These are phyloP conservation scores for Cutaneotrichosporon mucoides DNA, from an alignment of 1,284 basidiomycete species.

Conservation along the genomic window DNA sequence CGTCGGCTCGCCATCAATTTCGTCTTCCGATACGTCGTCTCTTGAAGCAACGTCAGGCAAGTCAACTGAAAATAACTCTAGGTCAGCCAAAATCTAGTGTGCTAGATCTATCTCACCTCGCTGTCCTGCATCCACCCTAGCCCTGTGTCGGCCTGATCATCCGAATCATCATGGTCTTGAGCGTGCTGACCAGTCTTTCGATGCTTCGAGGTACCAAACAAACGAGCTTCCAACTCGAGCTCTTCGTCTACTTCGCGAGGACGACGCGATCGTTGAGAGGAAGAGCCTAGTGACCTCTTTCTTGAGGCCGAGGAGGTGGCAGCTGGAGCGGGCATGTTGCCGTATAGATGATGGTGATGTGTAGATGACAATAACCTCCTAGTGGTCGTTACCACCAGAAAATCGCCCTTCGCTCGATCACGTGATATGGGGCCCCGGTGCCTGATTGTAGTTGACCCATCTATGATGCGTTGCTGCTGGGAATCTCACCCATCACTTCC, in stretches of 20 bases:
- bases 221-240: slow-evolving; percentile 65
- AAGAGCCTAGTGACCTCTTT: neutral
- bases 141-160: slow-evolving; percentile 12
- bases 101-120: slow-evolving; percentile 25
- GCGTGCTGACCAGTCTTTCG: slow-evolving; percentile 17
- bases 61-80: slow-evolving; percentile 44
- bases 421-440: neutral
- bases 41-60: slow-evolving; percentile 19
- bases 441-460: too few relatives aligned
- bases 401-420: neutral
- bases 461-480: too few relatives aligned
- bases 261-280: neutral
- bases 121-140: slow-evolving; percentile 40
- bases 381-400: too few relatives aligned
- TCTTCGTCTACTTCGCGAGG: slow-evolving; percentile 59
- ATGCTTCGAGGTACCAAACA: slow-evolving; percentile 61
- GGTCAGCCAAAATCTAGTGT: neutral
- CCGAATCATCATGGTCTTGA: too few relatives aligned
- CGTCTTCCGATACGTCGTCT: slow-evolving; percentile 31
- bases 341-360: too few relatives aligned
- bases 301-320: too few relatives aligned
- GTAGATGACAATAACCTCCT: too few relatives aligned
- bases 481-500: too few relatives aligned
- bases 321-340: too few relatives aligned
- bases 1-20: slow-evolving; percentile 25